phyloP scores from a whole-genome alignment of 306 rosid genomes.

The Purshia tridentata region DNA sequence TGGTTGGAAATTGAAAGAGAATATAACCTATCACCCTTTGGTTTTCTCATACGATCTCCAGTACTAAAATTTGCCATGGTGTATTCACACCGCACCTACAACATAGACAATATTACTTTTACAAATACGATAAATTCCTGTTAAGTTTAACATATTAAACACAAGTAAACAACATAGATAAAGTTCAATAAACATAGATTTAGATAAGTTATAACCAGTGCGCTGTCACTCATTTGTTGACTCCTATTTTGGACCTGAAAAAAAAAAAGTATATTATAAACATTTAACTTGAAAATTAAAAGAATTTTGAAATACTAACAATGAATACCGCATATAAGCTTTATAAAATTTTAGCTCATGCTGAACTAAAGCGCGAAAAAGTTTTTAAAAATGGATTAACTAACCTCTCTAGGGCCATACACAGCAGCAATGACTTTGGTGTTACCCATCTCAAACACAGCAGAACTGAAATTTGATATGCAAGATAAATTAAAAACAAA shows the following conservation, averaged over 20 bases:
- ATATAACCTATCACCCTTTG: constrained; percentile 84
- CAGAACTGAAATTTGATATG: constrained; percentile 50
- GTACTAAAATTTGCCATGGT: constrained; percentile 95
- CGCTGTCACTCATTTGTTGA: constrained; percentile 66
- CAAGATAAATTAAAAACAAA: not conserved
- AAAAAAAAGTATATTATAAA: not conserved
- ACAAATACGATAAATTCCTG: not conserved
- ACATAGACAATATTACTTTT: not conserved
- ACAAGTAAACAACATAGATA: not conserved
- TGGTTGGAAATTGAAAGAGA: constrained; percentile 4
- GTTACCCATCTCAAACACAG: constrained; percentile 89
- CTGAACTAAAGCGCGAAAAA: not conserved
- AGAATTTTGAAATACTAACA: not conserved
- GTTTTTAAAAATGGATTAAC: not conserved
- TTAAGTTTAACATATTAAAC: not conserved
- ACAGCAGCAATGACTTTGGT: constrained; percentile 93
- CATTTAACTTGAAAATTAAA: not conserved
- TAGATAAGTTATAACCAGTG: constrained; percentile 48
- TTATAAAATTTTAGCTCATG: not conserved
- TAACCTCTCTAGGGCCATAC: constrained; percentile 89
- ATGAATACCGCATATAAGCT: not conserved
- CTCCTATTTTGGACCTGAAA: constrained; percentile 78
- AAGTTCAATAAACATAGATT: not conserved
- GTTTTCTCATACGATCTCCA: constrained; percentile 87
- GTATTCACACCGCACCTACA: constrained; percentile 83